A percentile compares a stretch with the other conserved stretches of the same genome.
phyloP scores from a whole-genome alignment of 2,329 filamentous ascomycete genomes.

The Fusarium pseudoanthophilum region DNA sequence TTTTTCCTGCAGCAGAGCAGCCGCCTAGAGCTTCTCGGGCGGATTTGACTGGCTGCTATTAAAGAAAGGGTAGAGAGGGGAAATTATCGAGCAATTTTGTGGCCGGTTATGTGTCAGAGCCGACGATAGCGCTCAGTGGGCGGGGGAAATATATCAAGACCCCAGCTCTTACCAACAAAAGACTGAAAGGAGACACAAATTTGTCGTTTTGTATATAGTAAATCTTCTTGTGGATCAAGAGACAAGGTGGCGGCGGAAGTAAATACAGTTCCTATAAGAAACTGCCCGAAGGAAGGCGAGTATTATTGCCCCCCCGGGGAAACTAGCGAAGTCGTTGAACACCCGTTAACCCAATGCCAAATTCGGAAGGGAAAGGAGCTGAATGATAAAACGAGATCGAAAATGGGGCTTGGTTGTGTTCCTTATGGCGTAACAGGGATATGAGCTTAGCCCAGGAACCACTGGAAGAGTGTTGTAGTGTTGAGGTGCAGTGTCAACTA shows the following conservation, averaged over 20 bases:
- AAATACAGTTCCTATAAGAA: constrained; percentile 21
- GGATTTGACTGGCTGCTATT: constrained; percentile 20
- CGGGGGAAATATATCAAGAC: constrained; percentile 6
- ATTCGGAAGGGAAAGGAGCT: constrained; percentile 16
- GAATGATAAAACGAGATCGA: constrained; percentile 20
- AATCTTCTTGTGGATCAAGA: background rate
- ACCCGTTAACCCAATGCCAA: constrained; percentile 14
- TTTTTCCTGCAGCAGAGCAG: constrained; percentile 20
- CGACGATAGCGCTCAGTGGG: constrained; percentile 19
- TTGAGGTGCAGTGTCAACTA: constrained; percentile 17
- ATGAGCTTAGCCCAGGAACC: constrained; percentile 25
- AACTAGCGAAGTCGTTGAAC: constrained; percentile 7
- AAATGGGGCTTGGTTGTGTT: constrained; percentile 18
- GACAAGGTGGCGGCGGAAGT: constrained; percentile 10
- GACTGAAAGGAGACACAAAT: background rate
- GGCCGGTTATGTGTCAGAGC: constrained; percentile 31
- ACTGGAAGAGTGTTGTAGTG: constrained; percentile 8
- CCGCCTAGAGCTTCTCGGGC: constrained; percentile 16
- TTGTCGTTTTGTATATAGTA: background rate
- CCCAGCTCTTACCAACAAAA: background rate
- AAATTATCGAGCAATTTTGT: constrained; percentile 29
- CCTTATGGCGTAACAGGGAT: constrained; percentile 39
- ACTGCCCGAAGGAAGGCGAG: constrained; percentile 13
- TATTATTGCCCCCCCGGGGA: constrained; percentile 9
- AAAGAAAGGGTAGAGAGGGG: constrained; percentile 15